Conservation (phyloP, 106 monocot species). For the Apostasia ramifera region DNA sequence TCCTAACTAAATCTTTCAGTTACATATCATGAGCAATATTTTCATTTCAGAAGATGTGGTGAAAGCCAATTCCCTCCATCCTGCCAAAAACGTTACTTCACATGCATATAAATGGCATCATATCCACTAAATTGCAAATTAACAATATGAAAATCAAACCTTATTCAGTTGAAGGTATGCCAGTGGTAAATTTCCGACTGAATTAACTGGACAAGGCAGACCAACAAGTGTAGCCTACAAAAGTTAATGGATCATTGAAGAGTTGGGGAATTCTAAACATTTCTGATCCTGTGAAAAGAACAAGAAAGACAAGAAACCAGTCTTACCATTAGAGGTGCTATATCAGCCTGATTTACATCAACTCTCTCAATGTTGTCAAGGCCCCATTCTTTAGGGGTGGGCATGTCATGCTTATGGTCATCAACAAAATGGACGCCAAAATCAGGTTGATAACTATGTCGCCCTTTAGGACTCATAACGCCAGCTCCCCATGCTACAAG, state of each 20-base stretch:
- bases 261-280: constrained; percentile 4
- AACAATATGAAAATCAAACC: constrained; percentile 25
- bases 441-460: constrained; percentile 31
- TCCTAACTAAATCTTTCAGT: too few species aligned
- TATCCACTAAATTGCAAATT: too few species aligned
- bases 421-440: constrained; percentile 70
- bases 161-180: constrained; percentile 56
- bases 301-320: not conserved
- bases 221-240: constrained; percentile 87
- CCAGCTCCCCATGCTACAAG: constrained; percentile 96
- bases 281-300: not conserved
- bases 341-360: constrained; percentile 95
- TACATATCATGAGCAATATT: too few species aligned
- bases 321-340: constrained; percentile 82
- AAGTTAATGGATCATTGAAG: not conserved
- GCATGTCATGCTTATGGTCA: constrained; percentile 72
- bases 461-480: constrained; percentile 40
- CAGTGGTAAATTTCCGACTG: constrained; percentile 78
- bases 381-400: constrained; percentile 66
- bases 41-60: too few species aligned
- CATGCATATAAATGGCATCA: too few species aligned
- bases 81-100: too few species aligned
- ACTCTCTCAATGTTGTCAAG: constrained; percentile 61
- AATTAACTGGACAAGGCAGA: constrained; percentile 87
- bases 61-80: too few species aligned